A percentile compares a stretch with the other conserved stretches of the same genome.
These are phyloP conservation scores for Mycosphaerella sp. DNA, from an alignment of 2,329 filamentous ascomycete genomes.

Conservation along the genomic window DNA sequence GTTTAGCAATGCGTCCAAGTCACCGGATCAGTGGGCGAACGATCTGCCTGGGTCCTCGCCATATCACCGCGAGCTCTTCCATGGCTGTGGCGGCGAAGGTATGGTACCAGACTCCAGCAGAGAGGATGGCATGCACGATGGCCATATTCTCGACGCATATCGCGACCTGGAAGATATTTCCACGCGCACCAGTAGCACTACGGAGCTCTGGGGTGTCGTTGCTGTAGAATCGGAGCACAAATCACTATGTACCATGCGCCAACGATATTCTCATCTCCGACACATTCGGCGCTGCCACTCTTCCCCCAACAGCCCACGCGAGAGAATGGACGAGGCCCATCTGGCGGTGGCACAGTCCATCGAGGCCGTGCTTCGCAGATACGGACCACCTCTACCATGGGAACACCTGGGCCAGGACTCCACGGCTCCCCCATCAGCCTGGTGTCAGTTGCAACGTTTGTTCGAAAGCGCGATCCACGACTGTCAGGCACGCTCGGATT, in stretches of 20 bases:
- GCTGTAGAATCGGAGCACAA: neutral
- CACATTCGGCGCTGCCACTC: neutral
- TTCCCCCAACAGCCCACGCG: neutral
- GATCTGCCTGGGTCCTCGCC: neutral
- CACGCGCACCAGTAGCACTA: slow-evolving; percentile 1
- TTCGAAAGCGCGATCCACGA: slow-evolving; percentile 69
- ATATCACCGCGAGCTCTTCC: neutral
- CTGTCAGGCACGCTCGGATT: slow-evolving; percentile 73
- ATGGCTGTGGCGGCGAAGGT: neutral
- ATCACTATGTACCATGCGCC: slow-evolving; percentile 8
- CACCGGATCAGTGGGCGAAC: neutral
- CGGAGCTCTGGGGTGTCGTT: slow-evolving; percentile 16
- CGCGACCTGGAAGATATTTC: slow-evolving; percentile 19
- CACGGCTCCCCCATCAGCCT: neutral
- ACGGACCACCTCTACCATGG: neutral
- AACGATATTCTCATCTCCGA: slow-evolving; percentile 4
- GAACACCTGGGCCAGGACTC: neutral
- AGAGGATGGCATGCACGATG: neutral
- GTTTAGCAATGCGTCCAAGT: slow-evolving; percentile 36
- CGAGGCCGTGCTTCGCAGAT: slow-evolving; percentile 2
- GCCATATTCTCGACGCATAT: slow-evolving; percentile 13
- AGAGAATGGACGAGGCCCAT: neutral
- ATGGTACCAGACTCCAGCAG: neutral
- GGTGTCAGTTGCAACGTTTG: slow-evolving; percentile 37
- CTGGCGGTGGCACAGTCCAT: neutral